These are phyloP conservation scores for Lodderomyces jiufengensis DNA, from an alignment of 1,139 yeast genomes.

Conservation along the genomic window DNA sequence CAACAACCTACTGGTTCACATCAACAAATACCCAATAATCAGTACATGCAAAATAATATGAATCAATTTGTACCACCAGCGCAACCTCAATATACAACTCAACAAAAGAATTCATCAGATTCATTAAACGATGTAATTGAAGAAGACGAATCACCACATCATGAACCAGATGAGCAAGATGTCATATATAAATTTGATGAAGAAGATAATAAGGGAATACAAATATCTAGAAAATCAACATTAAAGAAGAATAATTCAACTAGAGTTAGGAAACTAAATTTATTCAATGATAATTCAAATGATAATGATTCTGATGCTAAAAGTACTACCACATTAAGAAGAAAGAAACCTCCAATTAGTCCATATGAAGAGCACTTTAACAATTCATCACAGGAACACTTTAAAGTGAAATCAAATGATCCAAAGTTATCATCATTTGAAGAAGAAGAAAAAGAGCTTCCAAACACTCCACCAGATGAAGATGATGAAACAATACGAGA, in stretches of 20 bases:
- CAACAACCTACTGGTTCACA: no score
- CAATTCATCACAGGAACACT: no score
- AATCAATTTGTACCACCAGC: constrained; percentile 1
- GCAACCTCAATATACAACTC: constrained; percentile 1
- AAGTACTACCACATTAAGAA: background rate
- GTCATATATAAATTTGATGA: constrained; percentile 32
- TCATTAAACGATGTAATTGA: constrained; percentile 41
- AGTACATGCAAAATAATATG: background rate
- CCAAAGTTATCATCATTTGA: background rate
- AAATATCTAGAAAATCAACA: constrained; percentile 39
- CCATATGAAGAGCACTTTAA: background rate
- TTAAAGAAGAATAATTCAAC: constrained; percentile 40
- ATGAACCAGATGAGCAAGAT: constrained; percentile 21
- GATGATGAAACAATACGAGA: constrained; percentile 9
- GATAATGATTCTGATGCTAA: background rate
- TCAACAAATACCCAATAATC: constrained; percentile 3
- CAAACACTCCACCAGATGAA: background rate
- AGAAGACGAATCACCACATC: constrained; percentile 28
- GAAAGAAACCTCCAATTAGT: constrained; percentile 2
- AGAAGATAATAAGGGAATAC: constrained; percentile 22
- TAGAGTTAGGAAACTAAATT: constrained; percentile 41
- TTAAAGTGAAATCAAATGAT: background rate
- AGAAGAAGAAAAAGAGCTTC: constrained; percentile 1
- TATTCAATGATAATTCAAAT: constrained; percentile 23
- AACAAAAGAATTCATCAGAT: constrained; percentile 25